A percentile compares a stretch with the other conserved stretches of the same genome.
Conservation (phyloP, 2,329 filamentous ascomycete species). For the Cytospora chrysosperma region DNA sequence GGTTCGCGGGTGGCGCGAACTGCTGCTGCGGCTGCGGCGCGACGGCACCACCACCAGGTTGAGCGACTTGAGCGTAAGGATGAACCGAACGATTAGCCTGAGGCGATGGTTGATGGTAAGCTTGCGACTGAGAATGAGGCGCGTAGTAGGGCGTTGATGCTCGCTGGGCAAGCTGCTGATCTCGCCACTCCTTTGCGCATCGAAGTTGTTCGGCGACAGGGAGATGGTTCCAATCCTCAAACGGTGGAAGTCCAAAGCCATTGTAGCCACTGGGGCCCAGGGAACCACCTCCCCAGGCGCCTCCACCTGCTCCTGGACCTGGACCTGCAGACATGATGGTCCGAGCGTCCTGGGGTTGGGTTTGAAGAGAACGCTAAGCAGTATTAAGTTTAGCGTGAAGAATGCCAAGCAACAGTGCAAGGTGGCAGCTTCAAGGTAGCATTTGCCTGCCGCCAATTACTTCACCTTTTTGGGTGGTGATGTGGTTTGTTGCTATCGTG, state of each 20-base stretch:
- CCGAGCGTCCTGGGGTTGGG: not conserved
- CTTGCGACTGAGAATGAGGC: not conserved
- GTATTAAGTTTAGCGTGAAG: not conserved
- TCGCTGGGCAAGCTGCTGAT: not conserved
- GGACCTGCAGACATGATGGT: not conserved
- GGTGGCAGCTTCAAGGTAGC: not conserved
- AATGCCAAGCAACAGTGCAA: not conserved
- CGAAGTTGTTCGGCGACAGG: conserved; percentile 12
- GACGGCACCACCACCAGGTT: not conserved
- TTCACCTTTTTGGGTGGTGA: not conserved
- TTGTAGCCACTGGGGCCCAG: not conserved
- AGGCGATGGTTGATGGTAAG: too few species aligned
- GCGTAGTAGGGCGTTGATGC: not conserved
- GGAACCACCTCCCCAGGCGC: not conserved
- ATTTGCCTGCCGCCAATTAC: not conserved
- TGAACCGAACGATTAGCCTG: not conserved
- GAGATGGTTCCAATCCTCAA: conserved; percentile 12
- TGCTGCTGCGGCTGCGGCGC: too few species aligned
- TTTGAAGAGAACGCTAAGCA: not conserved
- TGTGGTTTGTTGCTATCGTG: not conserved
- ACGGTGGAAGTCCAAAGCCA: conserved; percentile 9
- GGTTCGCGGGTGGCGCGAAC: not conserved
- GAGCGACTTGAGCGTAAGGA: not conserved
- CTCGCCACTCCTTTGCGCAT: conserved; percentile 6
- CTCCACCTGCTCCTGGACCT: not conserved